phyloP scores from a whole-genome alignment of 768 basidiomycete genomes.

The Boletus bicolor region DNA sequence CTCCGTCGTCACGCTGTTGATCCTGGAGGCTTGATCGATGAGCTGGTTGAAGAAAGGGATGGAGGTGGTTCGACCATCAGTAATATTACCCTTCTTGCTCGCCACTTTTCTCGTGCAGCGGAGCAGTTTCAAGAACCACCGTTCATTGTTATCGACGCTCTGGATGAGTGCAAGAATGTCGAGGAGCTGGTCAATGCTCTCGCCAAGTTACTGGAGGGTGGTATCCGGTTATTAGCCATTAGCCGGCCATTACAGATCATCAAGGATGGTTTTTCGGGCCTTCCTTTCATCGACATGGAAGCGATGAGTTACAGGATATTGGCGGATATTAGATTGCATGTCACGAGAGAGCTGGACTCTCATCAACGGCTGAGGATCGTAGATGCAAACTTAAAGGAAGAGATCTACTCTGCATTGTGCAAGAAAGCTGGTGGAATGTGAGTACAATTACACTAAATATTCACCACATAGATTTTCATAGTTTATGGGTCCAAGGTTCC shows the following conservation, averaged over 20 bases:
- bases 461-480: not conserved
- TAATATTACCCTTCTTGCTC: not conserved
- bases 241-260: conserved; percentile 10
- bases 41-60: not conserved
- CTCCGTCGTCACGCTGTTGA: not conserved
- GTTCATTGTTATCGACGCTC: conserved; percentile 7
- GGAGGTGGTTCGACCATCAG: not conserved
- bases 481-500: too few relatives aligned
- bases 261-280: not conserved
- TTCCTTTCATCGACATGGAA: conserved; percentile 4
- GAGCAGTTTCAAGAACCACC: not conserved
- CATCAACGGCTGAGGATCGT: conserved; percentile 1
- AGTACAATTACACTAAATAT: not conserved
- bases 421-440: conserved; percentile 11
- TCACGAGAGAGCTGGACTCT: conserved; percentile 4
- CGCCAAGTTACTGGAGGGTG: not conserved
- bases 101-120: not conserved
- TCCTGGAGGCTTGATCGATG: not conserved
- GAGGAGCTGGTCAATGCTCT: not conserved
- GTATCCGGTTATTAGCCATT: conserved; percentile 2
- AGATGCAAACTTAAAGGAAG: not conserved
- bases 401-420: not conserved
- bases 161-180: conserved; percentile 13
- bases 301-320: not conserved
- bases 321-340: conserved; percentile 2